Evolutionary conservation across 805 yeast species (phyloP), one percentile per base, ranked within the genome.

Genomic region (Phaffomyces thermotolerans): DNA sequence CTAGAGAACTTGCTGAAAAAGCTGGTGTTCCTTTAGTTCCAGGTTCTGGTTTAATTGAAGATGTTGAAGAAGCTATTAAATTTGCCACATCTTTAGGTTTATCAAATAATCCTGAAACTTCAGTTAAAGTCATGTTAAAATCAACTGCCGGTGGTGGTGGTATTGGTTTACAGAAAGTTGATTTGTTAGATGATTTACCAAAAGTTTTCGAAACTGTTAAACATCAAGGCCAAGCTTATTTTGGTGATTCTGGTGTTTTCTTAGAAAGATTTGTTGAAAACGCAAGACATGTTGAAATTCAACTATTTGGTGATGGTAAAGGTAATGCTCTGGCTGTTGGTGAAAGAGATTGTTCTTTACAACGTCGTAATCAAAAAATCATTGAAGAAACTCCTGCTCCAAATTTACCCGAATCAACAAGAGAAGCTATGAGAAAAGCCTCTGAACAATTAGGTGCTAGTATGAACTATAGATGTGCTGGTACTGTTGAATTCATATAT

Each of bases 91-190:
- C 75, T 54, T 69, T 91, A 40, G 84, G 76, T 45, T 36, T 58
- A 34, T 56, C 62, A 8, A 52, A 58, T 45, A 59, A 58, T 44
- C 60, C 60, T 31, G 60, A 54, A 37, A 59, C 59, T 33, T 75
- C 72, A 17, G 93, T 87, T 56, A 98, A 98, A 25, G 78, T 91
- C 30, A 91, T 91, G 98, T 86, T 93, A 40, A 91, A 91, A 66
- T 84, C 95, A 23, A 93, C 99, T 48, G 98, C 98, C 23, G 99
- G 99, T 62, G 99, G 99, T 59, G 99, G 99, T 65, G 99, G 99
- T 67, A 91, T 91, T 58, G 99, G 99, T 51, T 70, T 91, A 54
- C 97, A 91, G 64, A 85, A 89, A 60, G 97, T 90, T 46, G 96
- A 90, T 57, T 73, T 79, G 31, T 85, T 77, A 52, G 79, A 63